These are phyloP conservation scores for Agaricus sinodeliciosus DNA, from an alignment of 768 basidiomycete genomes.

Conservation along the genomic window DNA sequence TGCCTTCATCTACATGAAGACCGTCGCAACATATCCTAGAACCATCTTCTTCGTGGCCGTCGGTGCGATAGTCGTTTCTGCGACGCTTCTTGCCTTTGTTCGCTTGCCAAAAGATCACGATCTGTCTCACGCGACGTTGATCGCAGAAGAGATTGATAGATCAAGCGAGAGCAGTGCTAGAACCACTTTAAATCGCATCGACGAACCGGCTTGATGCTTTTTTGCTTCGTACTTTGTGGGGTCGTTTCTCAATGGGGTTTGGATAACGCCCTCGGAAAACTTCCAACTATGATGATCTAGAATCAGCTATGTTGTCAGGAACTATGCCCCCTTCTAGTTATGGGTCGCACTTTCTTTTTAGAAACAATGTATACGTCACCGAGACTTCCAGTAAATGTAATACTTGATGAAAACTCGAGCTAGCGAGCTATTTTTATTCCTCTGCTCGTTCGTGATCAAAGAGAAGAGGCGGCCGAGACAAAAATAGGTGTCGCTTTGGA, in stretches of 20 bases:
- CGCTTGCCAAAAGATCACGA: slow-evolving; percentile 23
- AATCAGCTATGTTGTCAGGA: too few species aligned
- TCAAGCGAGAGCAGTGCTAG: background rate
- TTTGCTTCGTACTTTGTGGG: background rate
- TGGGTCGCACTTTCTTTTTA: too few species aligned
- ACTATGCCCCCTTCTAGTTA: too few species aligned
- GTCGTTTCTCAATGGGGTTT: background rate
- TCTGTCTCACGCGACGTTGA: background rate
- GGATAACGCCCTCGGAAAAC: background rate
- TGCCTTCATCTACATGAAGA: slow-evolving; percentile 63
- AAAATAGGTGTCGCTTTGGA: too few species aligned
- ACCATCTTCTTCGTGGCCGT: slow-evolving; percentile 61
- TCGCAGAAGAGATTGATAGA: background rate
- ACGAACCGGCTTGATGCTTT: background rate
- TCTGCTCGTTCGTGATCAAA: too few species aligned
- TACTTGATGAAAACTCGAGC: too few species aligned
- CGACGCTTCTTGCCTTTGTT: slow-evolving; percentile 41
- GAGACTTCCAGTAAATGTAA: too few species aligned
- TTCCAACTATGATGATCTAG: background rate
- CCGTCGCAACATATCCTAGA: slow-evolving; percentile 62
- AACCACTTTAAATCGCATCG: background rate
- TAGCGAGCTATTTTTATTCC: too few species aligned
- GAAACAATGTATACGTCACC: too few species aligned
- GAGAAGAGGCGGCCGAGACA: too few species aligned
- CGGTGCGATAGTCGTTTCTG: slow-evolving; percentile 30